A percentile compares a stretch with the other conserved stretches of the same genome.
phyloP scores from a whole-genome alignment of 2,329 filamentous ascomycete genomes.

The Colletotrichum viniferum region DNA sequence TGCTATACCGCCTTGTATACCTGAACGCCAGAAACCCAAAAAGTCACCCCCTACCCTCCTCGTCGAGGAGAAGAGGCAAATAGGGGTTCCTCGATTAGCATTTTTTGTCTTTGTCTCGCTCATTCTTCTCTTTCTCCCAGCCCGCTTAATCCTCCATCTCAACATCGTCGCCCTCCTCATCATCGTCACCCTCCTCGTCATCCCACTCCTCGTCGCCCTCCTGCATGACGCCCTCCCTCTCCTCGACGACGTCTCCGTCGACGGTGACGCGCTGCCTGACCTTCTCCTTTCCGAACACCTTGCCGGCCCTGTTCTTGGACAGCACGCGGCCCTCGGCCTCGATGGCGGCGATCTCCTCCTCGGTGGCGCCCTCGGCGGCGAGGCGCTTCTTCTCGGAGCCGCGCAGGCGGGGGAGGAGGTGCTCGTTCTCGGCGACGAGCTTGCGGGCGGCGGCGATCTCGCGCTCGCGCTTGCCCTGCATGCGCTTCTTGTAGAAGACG shows the following conservation, averaged over 20 bases:
- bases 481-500: slow-evolving; percentile 91
- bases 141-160: slow-evolving; percentile 35
- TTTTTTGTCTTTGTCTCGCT: not conserved
- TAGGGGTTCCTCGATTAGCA: slow-evolving; percentile 12
- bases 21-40: slow-evolving; percentile 14
- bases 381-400: slow-evolving; percentile 66
- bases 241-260: slow-evolving; percentile 39
- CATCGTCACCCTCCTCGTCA: slow-evolving; percentile 24
- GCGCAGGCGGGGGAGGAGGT: slow-evolving; percentile 80
- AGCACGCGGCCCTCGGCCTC: slow-evolving; percentile 39
- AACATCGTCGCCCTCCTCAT: slow-evolving; percentile 27
- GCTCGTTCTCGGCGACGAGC: slow-evolving; percentile 89
- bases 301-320: slow-evolving; percentile 32
- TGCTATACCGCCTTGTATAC: slow-evolving; percentile 21
- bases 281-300: slow-evolving; percentile 49
- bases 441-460: slow-evolving; percentile 82
- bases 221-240: slow-evolving; percentile 23
- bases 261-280: slow-evolving; percentile 40
- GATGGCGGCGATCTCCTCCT: slow-evolving; percentile 54
- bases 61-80: not conserved
- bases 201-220: slow-evolving; percentile 23
- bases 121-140: not conserved
- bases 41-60: not conserved
- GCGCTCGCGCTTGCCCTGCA: slow-evolving; percentile 87
- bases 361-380: slow-evolving; percentile 52